Conservation (phyloP, 164 flowering plant genomes). For the Tetrastigma voinierianum region DNA sequence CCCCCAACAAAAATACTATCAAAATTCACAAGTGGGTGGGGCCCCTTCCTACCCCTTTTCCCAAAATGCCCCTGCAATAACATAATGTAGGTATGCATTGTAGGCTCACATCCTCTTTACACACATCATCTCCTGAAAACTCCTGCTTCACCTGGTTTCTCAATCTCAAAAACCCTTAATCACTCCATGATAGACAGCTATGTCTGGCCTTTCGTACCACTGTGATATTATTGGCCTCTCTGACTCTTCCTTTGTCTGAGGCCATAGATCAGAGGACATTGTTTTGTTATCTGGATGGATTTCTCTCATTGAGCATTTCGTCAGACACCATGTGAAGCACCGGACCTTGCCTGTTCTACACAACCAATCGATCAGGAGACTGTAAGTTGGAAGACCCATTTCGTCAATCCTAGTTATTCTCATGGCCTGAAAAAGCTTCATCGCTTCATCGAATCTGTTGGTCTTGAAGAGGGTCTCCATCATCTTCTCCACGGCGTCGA, state of each 20-base stretch:
- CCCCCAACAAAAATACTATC: conserved; percentile 93
- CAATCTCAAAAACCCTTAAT: conserved; percentile 69
- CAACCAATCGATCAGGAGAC: conserved; percentile 71
- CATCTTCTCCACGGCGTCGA: conserved; percentile 51
- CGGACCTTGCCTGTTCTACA: conserved; percentile 59
- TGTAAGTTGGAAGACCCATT: conserved; percentile 59
- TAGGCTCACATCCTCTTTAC: conserved; percentile 84
- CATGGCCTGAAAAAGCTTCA: conserved; percentile 61
- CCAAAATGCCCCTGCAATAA: conserved; percentile 92
- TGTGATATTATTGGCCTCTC: conserved; percentile 53
- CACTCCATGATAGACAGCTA: conserved; percentile 66
- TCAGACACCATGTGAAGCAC: conserved; percentile 49
- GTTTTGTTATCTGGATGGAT: conserved; percentile 53
- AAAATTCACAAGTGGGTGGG: conserved; percentile 68
- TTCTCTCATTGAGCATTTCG: conserved; percentile 70
- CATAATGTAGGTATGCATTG: conserved; percentile 91
- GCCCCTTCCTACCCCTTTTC: conserved; percentile 83
- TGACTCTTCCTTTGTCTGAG: conserved; percentile 46
- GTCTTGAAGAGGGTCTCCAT: conserved; percentile 71
- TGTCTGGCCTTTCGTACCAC: conserved; percentile 56
- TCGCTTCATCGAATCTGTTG: conserved; percentile 55
- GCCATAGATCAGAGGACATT: conserved; percentile 57
- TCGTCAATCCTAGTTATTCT: conserved; percentile 42
- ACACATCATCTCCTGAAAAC: conserved; percentile 87
- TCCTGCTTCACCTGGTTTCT: conserved; percentile 71